Base-by-base conservation (phyloP, 2,329 filamentous ascomycete species). In the Aspergillus proliferans region DNA sequence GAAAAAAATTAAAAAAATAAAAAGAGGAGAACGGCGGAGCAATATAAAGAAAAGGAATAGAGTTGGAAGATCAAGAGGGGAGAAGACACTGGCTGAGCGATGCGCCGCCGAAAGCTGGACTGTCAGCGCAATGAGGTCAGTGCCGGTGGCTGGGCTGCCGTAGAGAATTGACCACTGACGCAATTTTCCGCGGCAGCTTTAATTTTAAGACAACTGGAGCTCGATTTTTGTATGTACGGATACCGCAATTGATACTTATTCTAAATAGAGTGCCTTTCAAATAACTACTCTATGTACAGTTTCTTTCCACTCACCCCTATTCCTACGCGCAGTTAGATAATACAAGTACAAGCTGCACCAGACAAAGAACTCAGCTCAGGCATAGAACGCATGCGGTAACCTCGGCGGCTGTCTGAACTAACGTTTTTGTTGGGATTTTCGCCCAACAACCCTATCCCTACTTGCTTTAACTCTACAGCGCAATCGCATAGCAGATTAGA, bases 351-450 rank as follows among this genome's bases (percentile, higher is more conserved):
- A 22, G 22, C 26, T 30, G 26, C 26, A 30, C 10, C 10, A 36
- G 6, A n/a, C 34, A 36, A n/a, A 36, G 34, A n/a, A 15, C 33
- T 36, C 3, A 9, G 28, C 30, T 34, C 34, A 36, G 14, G 14
- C 14, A n/a, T n/a, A 36, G n/a, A 40, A 40, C 18, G 18, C 15
- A 40, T 19, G 38, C 38, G 38, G 47, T 47, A 45, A 50, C 56
- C 58, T 58, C 55, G 54, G 41, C 51, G 53, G 38, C 48, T 52
- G 28, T 6, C 49, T 53, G 28, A 41, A 24, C 41, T 36, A 36
- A n/a, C 12, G 10, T 62, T 58, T 58, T 52, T 59, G 61, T 65
- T 65, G 62, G 58, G 60, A 52, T 40, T 52, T 46, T 43, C 40
- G 48, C 61, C 59, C 62, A 61, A 61, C 59, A 55, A 15, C 10